phyloP scores from a whole-genome alignment of 352 stramenopile genomes.

The Saprolegnia parasitica region DNA sequence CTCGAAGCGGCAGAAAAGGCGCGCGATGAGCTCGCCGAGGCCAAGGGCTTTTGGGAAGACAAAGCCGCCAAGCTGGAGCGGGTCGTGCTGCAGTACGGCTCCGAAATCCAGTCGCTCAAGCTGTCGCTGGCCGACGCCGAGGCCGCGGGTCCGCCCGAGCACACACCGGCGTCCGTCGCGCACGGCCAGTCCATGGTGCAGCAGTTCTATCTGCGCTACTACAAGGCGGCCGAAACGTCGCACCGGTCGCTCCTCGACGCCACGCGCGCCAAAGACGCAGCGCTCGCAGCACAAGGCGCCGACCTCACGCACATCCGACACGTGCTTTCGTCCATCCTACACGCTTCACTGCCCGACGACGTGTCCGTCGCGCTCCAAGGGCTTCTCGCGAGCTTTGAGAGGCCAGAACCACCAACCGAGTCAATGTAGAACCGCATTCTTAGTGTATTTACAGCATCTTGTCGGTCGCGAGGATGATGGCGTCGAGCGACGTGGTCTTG shows the following conservation, averaged over 20 bases:
- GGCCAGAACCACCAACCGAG: too few species aligned
- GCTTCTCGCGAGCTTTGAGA: neutral
- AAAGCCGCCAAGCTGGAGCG: neutral
- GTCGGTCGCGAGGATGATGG: neutral
- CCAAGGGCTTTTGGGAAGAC: neutral
- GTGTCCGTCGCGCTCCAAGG: neutral
- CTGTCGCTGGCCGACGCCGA: neutral
- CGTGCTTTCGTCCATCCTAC: neutral
- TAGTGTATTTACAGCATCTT: neutral
- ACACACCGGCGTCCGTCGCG: neutral
- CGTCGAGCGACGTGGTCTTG: neutral
- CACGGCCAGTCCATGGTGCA: conserved; percentile 3
- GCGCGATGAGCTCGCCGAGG: neutral
- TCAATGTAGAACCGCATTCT: neutral
- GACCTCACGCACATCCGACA: neutral
- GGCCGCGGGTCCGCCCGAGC: neutral
- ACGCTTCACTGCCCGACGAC: neutral
- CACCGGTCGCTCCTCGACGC: neutral
- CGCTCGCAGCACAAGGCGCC: neutral
- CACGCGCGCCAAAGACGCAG: neutral
- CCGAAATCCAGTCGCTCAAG: neutral
- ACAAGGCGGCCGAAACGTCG: conserved; percentile 9
- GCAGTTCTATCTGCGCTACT: conserved; percentile 14
- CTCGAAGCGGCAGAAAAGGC: neutral
- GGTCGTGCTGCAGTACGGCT: neutral